phyloP scores from a whole-genome alignment of 140 eudicot species.

The Bidens hawaiensis region DNA sequence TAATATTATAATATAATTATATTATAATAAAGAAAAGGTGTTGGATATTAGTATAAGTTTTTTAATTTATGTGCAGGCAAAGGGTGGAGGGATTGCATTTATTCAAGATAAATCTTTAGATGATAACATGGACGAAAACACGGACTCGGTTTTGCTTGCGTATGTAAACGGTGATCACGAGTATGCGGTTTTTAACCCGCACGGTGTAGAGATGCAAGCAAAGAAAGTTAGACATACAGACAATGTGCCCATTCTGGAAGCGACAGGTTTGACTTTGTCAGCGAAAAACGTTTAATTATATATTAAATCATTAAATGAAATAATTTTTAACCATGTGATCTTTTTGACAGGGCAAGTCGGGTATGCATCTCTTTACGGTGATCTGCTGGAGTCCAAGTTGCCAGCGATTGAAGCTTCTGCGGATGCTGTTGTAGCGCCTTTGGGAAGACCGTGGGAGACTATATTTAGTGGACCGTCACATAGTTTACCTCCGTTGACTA shows the following conservation, averaged over 20 bases:
- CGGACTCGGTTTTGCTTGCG: slow-evolving; percentile 37
- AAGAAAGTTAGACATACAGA: slow-evolving; percentile 20
- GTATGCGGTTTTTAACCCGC: slow-evolving; percentile 63
- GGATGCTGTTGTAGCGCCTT: slow-evolving; percentile 24
- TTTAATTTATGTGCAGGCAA: slow-evolving; percentile 38
- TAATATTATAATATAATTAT: too few relatives aligned
- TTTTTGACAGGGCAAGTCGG: slow-evolving; percentile 48
- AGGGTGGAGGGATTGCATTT: slow-evolving; percentile 69
- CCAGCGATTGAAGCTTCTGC: slow-evolving; percentile 24
- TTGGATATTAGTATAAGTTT: background rate
- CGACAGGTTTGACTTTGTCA: slow-evolving; percentile 38
- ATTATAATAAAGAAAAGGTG: background rate
- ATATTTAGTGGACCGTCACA: slow-evolving; percentile 86
- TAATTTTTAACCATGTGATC: background rate
- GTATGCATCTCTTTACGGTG: slow-evolving; percentile 77
- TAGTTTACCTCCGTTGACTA: slow-evolving; percentile 74
- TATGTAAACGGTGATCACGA: slow-evolving; percentile 60
- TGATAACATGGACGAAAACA: slow-evolving; percentile 35
- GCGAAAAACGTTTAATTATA: background rate
- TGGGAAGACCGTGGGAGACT: slow-evolving; percentile 69
- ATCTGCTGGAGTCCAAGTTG: slow-evolving; percentile 56
- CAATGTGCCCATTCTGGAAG: slow-evolving; percentile 28
- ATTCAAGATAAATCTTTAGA: slow-evolving; percentile 32
- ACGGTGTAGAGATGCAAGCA: slow-evolving; percentile 25
- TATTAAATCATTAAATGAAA: background rate